A percentile compares a stretch with the other conserved stretches of the same genome.
Evolutionary conservation across 1,139 yeast genomes (phyloP).

Genomic region (Wickerhamomyces sp.): DNA sequence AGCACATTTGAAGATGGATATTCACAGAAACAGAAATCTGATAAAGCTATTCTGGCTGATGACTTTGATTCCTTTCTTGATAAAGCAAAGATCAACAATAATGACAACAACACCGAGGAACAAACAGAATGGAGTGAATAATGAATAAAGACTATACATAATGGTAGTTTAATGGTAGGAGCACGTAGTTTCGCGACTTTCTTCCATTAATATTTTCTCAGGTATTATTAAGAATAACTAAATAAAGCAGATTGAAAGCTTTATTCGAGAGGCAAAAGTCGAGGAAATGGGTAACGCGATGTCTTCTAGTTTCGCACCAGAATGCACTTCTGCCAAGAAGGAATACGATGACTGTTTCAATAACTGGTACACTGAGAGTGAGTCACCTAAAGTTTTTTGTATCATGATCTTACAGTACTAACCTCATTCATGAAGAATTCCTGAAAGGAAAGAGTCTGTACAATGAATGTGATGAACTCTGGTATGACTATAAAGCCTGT

Average conservation of each 20-base stretch:
- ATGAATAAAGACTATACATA: neutral
- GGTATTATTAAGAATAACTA: neutral
- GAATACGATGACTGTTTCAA: constrained; percentile 91
- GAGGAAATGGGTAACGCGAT: constrained; percentile 83
- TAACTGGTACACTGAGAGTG: constrained; percentile 89
- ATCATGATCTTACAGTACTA: neutral
- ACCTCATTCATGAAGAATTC: constrained; percentile 23
- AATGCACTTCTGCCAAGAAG: constrained; percentile 82
- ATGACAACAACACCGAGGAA: neutral
- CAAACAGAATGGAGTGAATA: constrained; percentile 19
- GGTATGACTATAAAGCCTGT: constrained; percentile 85
- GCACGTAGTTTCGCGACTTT: too few species aligned
- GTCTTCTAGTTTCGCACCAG: constrained; percentile 96
- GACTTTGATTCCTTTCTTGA: constrained; percentile 22
- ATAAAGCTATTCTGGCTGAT: constrained; percentile 5
- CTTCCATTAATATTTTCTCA: too few species aligned
- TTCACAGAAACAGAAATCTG: neutral
- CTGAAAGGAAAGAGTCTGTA: constrained; percentile 46
- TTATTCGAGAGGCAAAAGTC: too few species aligned
- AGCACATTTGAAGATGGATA: constrained; percentile 2
- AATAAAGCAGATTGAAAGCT: too few species aligned
- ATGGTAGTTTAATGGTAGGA: too few species aligned
- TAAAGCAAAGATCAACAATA: constrained; percentile 5
- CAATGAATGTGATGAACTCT: constrained; percentile 87
- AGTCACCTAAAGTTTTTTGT: constrained; percentile 17